These are phyloP conservation scores for Cyberlindnera samutprakarnensis DNA, from an alignment of 805 yeast species.

Conservation along the genomic window DNA sequence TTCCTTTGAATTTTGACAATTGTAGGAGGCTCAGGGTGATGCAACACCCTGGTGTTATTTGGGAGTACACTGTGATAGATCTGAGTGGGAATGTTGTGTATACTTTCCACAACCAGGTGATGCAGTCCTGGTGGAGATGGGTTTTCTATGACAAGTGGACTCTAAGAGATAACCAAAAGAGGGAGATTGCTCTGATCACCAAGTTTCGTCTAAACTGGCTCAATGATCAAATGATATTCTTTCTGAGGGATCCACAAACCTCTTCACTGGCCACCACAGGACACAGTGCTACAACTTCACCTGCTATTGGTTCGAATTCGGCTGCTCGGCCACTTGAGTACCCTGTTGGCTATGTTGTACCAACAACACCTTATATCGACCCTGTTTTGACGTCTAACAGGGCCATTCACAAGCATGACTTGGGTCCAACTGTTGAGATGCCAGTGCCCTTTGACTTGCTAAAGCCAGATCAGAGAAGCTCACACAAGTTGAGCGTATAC, in stretches of 20 bases:
- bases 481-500: constrained; percentile 3
- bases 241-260: not conserved
- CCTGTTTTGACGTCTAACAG: constrained; percentile 8
- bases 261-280: not conserved
- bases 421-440: constrained; percentile 4
- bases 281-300: too few relatives aligned
- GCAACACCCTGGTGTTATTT: not conserved
- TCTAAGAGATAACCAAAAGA: not conserved
- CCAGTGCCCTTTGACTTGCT: not conserved
- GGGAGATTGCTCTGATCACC: not conserved
- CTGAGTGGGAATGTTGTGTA: not conserved
- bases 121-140: not conserved
- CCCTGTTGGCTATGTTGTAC: not conserved
- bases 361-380: constrained; percentile 10
- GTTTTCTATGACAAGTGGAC: not conserved
- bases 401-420: not conserved
- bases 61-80: not conserved
- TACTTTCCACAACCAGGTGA: not conserved
- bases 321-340: too few relatives aligned
- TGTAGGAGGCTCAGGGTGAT: not conserved
- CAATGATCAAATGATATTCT: not conserved
- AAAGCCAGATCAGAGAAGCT: constrained; percentile 3
- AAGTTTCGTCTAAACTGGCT: not conserved
- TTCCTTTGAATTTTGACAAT: not conserved
- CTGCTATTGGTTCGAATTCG: too few relatives aligned